These are phyloP conservation scores for Mycena sp. DNA, from an alignment of 1,284 basidiomycete genomes.

Conservation along the genomic window DNA sequence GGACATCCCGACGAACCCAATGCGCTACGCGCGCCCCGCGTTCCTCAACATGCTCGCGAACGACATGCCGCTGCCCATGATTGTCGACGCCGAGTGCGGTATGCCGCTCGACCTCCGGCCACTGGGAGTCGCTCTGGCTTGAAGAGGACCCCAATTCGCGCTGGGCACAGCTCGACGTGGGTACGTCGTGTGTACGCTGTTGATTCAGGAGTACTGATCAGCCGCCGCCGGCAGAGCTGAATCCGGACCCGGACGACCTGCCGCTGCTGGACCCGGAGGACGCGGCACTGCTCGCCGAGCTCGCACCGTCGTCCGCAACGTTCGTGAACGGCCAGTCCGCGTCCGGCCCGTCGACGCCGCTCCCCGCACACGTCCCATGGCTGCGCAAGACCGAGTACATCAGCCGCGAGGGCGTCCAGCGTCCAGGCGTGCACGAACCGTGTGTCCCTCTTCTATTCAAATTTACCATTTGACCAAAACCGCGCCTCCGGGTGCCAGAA, in stretches of 20 bases:
- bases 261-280: slow-evolving; percentile 79
- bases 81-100: slow-evolving; percentile 93
- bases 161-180: slow-evolving; percentile 15
- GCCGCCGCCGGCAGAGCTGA: slow-evolving; percentile 56
- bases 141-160: slow-evolving; percentile 51
- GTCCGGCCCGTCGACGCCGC: slow-evolving; percentile 60
- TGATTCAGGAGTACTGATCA: not conserved
- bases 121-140: slow-evolving; percentile 86
- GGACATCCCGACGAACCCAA: slow-evolving; percentile 86
- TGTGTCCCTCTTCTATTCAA: slow-evolving; percentile 48
- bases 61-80: slow-evolving; percentile 88
- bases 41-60: slow-evolving; percentile 85
- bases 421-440: slow-evolving; percentile 63
- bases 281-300: slow-evolving; percentile 61
- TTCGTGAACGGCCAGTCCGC: slow-evolving; percentile 20
- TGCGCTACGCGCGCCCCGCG: slow-evolving; percentile 85
- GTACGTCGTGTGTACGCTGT: slow-evolving; percentile 15
- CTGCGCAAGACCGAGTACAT: slow-evolving; percentile 90
- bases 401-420: slow-evolving; percentile 68
- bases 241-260: slow-evolving; percentile 69
- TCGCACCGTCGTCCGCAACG: slow-evolving; percentile 20
- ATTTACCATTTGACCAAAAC: no score
- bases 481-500: no score
- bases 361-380: slow-evolving; percentile 83
- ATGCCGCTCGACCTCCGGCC: slow-evolving; percentile 92